Conservation (phyloP, 2,329 filamentous ascomycete genomes). For the Pseudocercospora vitis region DNA sequence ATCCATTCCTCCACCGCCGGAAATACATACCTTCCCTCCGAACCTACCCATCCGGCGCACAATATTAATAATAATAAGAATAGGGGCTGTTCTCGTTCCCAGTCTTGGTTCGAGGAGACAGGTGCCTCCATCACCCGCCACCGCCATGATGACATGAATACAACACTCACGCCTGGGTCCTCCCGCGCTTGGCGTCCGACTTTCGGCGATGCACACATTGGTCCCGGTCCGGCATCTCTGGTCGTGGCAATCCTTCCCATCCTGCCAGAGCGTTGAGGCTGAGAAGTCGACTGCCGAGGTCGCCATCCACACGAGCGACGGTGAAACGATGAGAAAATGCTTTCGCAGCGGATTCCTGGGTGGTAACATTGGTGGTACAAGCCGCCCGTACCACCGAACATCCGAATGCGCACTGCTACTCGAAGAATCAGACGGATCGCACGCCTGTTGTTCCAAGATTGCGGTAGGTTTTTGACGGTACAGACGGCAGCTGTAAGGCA, state of each 20-base stretch:
- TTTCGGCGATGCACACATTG: not conserved
- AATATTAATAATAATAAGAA: no score
- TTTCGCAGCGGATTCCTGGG: no score
- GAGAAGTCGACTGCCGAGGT: not conserved
- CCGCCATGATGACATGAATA: constrained; percentile 2
- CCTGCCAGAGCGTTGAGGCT: not conserved
- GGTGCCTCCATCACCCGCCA: not conserved
- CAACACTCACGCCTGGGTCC: constrained; percentile 2
- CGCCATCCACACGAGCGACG: not conserved
- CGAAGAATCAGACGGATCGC: not conserved
- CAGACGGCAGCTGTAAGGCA: no score
- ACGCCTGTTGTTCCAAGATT: not conserved
- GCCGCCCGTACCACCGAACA: not conserved
- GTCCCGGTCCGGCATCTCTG: not conserved
- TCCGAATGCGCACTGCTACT: no score
- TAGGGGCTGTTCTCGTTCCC: no score
- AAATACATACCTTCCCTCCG: no score
- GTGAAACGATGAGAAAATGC: no score
- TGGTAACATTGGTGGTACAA: not conserved
- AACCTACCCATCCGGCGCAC: no score
- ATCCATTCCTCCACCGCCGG: no score
- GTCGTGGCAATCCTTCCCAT: not conserved
- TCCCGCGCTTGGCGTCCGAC: constrained; percentile 1
- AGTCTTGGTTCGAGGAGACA: no score
- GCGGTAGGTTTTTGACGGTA: not conserved